phyloP scores from a whole-genome alignment of 352 stramenopile species.

The Globisporangium recalcitrans region DNA sequence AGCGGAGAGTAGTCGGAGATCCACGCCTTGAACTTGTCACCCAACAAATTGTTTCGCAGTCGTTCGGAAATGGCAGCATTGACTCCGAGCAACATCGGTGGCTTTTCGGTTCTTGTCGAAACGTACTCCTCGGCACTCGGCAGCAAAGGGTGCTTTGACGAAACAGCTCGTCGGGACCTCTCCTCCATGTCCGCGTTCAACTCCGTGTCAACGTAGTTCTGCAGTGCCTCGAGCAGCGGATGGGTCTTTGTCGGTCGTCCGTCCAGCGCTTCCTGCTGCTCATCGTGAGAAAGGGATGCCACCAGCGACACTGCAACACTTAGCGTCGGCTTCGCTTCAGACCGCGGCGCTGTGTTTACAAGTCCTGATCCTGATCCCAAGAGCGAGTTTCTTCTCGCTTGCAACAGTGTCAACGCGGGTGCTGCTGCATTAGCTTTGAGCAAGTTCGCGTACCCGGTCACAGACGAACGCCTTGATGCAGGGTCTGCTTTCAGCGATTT shows the following conservation, averaged over 20 bases:
- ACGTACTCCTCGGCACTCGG: slow-evolving; percentile 36
- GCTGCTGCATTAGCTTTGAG: not conserved
- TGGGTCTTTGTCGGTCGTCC: slow-evolving; percentile 56
- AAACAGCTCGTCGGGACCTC: slow-evolving; percentile 16
- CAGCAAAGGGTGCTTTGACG: slow-evolving; percentile 29
- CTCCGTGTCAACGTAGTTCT: slow-evolving; percentile 62
- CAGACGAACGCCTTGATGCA: not conserved
- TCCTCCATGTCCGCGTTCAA: slow-evolving; percentile 22
- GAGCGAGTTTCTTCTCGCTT: slow-evolving; percentile 9
- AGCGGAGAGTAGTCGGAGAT: slow-evolving; percentile 35
- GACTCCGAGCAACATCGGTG: slow-evolving; percentile 23
- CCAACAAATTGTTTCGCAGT: slow-evolving; percentile 30
- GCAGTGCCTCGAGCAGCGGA: slow-evolving; percentile 53
- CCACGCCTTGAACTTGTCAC: slow-evolving; percentile 44
- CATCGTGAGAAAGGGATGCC: slow-evolving; percentile 61
- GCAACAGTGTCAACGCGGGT: not conserved
- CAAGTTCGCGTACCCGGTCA: slow-evolving; percentile 5
- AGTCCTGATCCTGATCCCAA: not conserved
- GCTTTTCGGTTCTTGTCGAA: slow-evolving; percentile 13
- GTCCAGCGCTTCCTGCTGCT: slow-evolving; percentile 65
- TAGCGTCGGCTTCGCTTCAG: slow-evolving; percentile 35
- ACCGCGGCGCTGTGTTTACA: not conserved
- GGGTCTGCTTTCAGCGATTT: not conserved
- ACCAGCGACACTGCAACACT: slow-evolving; percentile 69
- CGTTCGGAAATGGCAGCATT: slow-evolving; percentile 36